Evolutionary conservation across 2,329 filamentous ascomycete species (phyloP).

Genomic region (Beauveria asiatica): DNA sequence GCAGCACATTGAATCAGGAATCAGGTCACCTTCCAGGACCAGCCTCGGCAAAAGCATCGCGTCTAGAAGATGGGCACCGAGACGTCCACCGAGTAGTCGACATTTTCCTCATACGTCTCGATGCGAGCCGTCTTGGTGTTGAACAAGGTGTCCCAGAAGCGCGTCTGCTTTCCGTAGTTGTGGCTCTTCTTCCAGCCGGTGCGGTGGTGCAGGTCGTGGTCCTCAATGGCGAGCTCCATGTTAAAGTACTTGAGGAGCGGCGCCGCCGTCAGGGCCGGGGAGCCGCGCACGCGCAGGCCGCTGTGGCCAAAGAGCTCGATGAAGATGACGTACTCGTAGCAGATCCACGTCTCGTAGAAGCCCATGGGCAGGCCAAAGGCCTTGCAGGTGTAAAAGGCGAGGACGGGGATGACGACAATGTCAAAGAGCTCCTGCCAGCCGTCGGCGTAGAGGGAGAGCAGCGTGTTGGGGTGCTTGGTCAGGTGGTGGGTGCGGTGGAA

Average conservation of each 20-base stretch:
- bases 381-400: constrained; percentile 28
- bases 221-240: constrained; percentile 31
- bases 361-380: constrained; percentile 31
- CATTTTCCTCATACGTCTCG: constrained; percentile 23
- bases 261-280: constrained; percentile 23
- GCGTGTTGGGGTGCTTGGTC: constrained; percentile 35
- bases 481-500: constrained; percentile 37
- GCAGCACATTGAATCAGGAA: background rate
- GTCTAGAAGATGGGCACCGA: constrained; percentile 20
- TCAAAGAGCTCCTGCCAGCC: constrained; percentile 33
- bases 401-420: constrained; percentile 30
- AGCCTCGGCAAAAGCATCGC: background rate
- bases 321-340: constrained; percentile 33
- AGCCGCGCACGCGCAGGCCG: constrained; percentile 27
- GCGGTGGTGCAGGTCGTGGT: constrained; percentile 31
- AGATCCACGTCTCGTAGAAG: constrained; percentile 39
- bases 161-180: constrained; percentile 31
- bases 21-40: background rate
- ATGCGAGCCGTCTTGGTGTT: constrained; percentile 28
- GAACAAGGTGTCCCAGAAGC: constrained; percentile 29
- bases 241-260: constrained; percentile 25
- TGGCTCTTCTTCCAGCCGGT: constrained; percentile 28
- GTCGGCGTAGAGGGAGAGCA: constrained; percentile 33
- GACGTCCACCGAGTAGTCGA: constrained; percentile 22
- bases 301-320: constrained; percentile 30